A percentile compares a stretch with the other conserved stretches of the same genome.
Evolutionary conservation across 257 asterid genomes (phyloP).

Genomic region (Cinchona pubescens): DNA sequence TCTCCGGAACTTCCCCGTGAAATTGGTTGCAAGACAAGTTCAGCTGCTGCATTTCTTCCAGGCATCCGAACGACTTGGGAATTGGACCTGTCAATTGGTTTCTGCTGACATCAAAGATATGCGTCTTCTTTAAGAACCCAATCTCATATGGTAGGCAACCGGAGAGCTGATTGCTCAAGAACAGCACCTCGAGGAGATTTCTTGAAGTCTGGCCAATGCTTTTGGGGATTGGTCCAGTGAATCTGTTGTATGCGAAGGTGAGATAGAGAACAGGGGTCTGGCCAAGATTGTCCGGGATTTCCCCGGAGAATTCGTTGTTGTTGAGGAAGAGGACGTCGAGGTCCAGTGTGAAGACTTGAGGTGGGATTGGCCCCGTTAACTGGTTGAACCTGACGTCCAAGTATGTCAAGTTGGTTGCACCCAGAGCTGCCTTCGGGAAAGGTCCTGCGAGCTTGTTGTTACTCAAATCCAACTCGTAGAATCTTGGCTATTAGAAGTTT

Average conservation of each 20-base stretch:
- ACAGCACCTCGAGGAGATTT: conserved; percentile 37
- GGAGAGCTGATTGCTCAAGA: conserved; percentile 43
- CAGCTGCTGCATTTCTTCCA: conserved; percentile 24
- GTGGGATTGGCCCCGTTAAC: conserved; percentile 38
- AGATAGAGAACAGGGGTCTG: conserved; percentile 38
- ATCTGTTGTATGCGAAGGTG: conserved; percentile 52
- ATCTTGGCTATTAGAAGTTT: conserved; percentile 19
- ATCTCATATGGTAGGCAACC: conserved; percentile 69
- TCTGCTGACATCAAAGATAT: conserved; percentile 45
- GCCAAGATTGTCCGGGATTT: conserved; percentile 43
- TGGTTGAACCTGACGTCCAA: conserved; percentile 57
- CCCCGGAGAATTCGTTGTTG: conserved; percentile 50
- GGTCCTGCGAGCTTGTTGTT: conserved; percentile 49
- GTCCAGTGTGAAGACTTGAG: conserved; percentile 42
- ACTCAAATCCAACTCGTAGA: conserved; percentile 65
- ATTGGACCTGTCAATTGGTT: conserved; percentile 63
- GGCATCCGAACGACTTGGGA: conserved; percentile 60
- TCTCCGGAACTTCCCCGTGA: conserved; percentile 62
- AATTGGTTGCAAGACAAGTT: conserved; percentile 39
- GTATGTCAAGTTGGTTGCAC: conserved; percentile 51
- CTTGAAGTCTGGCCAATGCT: conserved; percentile 41
- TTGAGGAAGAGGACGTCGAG: conserved; percentile 68
- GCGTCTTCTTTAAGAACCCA: conserved; percentile 36
- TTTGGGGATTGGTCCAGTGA: conserved; percentile 49
- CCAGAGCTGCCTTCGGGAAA: conserved; percentile 46